phyloP scores from a whole-genome alignment of 1,284 basidiomycete species.

The Prillingera fragicola region DNA sequence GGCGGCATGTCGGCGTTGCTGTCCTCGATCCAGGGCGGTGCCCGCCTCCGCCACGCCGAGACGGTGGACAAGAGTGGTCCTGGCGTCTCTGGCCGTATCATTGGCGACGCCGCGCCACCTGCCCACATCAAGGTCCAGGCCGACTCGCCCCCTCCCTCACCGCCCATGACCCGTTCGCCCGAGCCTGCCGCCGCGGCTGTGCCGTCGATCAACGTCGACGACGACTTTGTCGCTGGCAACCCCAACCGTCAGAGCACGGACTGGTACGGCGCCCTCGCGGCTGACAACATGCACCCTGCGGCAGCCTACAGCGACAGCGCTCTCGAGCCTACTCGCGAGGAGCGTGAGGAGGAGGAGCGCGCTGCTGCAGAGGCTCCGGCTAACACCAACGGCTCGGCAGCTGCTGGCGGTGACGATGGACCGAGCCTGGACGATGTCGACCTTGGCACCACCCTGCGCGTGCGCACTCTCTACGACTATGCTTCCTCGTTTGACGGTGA shows the following conservation, averaged over 20 bases:
- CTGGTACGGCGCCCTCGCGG: constrained; percentile 85
- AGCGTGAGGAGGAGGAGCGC: constrained; percentile 52
- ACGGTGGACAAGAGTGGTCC: constrained; percentile 80
- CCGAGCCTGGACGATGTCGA: constrained; percentile 19
- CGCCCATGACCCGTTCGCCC: constrained; percentile 5
- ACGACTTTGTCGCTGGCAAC: constrained; percentile 36
- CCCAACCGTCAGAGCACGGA: constrained; percentile 75
- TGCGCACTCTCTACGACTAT: constrained; percentile 75
- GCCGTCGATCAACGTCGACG: constrained; percentile 24
- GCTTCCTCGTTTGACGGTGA: constrained; percentile 80
- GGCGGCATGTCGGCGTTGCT: constrained; percentile 58
- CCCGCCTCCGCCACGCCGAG: constrained; percentile 68
- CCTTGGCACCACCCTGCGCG: constrained; percentile 51
- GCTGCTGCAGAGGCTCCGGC: constrained; percentile 44
- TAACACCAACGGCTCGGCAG: too few relatives aligned
- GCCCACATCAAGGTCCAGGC: constrained; percentile 56
- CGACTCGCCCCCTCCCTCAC: constrained; percentile 37
- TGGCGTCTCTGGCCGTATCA: constrained; percentile 62
- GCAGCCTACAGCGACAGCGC: constrained; percentile 20
- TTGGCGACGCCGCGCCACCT: constrained; percentile 70
- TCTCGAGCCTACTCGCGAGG: constrained; percentile 32
- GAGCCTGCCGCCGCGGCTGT: neutral
- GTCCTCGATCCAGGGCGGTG: constrained; percentile 73
- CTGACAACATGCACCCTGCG: constrained; percentile 54
- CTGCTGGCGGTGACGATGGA: constrained; percentile 9